Percentiles rank a stretch among this genome's conserved stretches.
phyloP scores from a whole-genome alignment of 306 rosid species.

The Vicia faba region DNA sequence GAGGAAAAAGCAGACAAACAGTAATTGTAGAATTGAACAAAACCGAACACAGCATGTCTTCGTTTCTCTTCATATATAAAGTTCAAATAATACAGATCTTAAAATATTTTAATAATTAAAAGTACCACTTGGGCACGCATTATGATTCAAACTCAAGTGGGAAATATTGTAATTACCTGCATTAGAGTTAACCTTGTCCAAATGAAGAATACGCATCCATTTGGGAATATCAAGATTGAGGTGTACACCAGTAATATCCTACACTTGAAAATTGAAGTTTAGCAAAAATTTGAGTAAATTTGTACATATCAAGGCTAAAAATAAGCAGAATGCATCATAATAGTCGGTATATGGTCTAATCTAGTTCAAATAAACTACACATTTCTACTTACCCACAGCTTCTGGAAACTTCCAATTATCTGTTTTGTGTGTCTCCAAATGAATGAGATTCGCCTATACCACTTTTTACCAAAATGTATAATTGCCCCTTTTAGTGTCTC shows the following conservation, averaged over 20 bases:
- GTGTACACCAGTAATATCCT: constrained; percentile 84
- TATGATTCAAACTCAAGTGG: constrained; percentile 16
- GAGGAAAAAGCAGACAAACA: not conserved
- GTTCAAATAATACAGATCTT: constrained; percentile 14
- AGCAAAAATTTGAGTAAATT: constrained; percentile 28
- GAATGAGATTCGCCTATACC: constrained; percentile 76
- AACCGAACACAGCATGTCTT: constrained; percentile 2
- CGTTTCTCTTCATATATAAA: constrained; percentile 20
- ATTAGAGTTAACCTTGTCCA: constrained; percentile 72
- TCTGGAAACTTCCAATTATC: constrained; percentile 63
- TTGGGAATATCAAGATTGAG: constrained; percentile 86
- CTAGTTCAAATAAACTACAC: constrained; percentile 30
- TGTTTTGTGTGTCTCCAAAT: constrained; percentile 65
- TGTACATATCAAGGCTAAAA: constrained; percentile 17
- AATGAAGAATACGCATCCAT: constrained; percentile 83
- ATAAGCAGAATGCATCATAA: constrained; percentile 12
- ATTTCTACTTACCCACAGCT: constrained; percentile 75
- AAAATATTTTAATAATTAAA: constrained; percentile 13
- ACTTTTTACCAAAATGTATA: constrained; percentile 67
- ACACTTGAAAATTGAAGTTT: constrained; percentile 47
- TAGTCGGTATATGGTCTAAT: constrained; percentile 3
- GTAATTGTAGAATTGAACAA: not conserved
- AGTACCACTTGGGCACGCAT: constrained; percentile 2
- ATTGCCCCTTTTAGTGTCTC: constrained; percentile 76
- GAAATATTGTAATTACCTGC: constrained; percentile 60